phyloP scores from a whole-genome alignment of 2,329 filamentous ascomycete genomes.

The Amphichorda felina region DNA sequence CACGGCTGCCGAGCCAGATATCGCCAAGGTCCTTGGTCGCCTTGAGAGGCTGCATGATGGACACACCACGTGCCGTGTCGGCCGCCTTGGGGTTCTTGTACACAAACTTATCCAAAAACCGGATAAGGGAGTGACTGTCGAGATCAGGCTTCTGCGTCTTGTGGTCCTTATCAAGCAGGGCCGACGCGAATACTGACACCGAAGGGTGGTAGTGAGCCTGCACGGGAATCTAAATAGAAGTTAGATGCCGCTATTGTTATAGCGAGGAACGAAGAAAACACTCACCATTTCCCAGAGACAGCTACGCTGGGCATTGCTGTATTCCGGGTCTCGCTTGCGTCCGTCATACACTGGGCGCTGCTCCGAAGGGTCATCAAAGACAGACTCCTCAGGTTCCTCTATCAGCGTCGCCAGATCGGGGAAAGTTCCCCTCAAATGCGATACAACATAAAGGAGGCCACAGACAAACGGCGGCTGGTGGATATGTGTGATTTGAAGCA shows the following conservation, averaged over 20 bases:
- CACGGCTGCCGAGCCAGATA: conserved; percentile 42
- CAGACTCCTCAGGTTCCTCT: conserved; percentile 64
- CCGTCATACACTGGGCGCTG: conserved; percentile 57
- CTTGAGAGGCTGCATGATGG: conserved; percentile 89
- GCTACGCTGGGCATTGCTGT: conserved; percentile 84
- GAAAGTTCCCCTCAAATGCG: conserved; percentile 69
- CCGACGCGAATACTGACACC: conserved; percentile 69
- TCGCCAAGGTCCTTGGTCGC: conserved; percentile 39
- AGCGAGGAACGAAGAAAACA: conserved; percentile 5
- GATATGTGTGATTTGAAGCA: conserved; percentile 76
- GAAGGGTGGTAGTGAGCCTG: conserved; percentile 81
- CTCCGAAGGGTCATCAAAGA: conserved; percentile 46
- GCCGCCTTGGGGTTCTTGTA: conserved; percentile 82
- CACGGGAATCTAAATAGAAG: conserved; percentile 17
- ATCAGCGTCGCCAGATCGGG: conserved; percentile 69
- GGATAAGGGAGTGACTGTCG: conserved; percentile 78
- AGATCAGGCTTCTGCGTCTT: conserved; percentile 84
- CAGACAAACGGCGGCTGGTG: conserved; percentile 91
- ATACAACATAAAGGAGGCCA: conserved; percentile 80
- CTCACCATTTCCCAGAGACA: conserved; percentile 85
- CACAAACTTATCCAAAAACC: conserved; percentile 97
- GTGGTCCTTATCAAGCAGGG: conserved; percentile 55
- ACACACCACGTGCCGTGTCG: conserved; percentile 58
- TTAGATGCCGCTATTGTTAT: conserved; percentile 8
- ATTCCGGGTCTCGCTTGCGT: conserved; percentile 80